Conservation (phyloP, 352 stramenopile species). For the Pythium phragmiticola region DNA sequence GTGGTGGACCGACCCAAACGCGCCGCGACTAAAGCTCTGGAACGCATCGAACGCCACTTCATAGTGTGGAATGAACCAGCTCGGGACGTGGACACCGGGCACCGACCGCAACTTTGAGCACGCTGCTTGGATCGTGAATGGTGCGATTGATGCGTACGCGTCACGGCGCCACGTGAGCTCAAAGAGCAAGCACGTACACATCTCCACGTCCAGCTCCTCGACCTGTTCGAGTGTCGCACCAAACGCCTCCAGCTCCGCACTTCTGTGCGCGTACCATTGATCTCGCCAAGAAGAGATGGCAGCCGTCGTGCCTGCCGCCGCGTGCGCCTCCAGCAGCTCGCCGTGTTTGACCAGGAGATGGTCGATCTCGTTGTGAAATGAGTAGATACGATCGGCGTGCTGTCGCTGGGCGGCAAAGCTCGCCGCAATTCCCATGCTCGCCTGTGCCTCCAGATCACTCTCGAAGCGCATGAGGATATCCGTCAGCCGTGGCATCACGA, state of each 20-base stretch:
- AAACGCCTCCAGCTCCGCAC: neutral
- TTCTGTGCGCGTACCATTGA: neutral
- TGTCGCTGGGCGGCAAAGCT: neutral
- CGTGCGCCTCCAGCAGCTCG: neutral
- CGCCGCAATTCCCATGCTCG: neutral
- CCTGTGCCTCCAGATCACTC: neutral
- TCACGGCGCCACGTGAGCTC: constrained; percentile 8
- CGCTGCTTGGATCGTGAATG: neutral
- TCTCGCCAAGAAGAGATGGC: constrained; percentile 6
- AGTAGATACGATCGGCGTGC: constrained; percentile 1
- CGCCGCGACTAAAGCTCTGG: constrained; percentile 25
- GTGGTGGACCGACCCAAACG: constrained; percentile 32
- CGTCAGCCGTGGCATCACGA: neutral
- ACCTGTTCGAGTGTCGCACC: neutral
- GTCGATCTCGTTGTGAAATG: constrained; percentile 18
- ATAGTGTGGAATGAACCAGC: constrained; percentile 25
- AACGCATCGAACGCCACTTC: constrained; percentile 11
- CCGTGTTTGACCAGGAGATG: neutral
- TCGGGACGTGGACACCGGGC: constrained; percentile 1
- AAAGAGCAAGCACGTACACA: constrained; percentile 10
- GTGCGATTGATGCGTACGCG: constrained; percentile 1
- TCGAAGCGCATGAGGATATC: neutral
- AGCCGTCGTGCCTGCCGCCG: neutral
- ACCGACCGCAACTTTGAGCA: neutral
- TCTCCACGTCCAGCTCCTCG: neutral